Evolutionary conservation across 441 rosid genomes (phyloP), one percentile per base, ranked within the genome.

Genomic region (Melastoma candidum): DNA sequence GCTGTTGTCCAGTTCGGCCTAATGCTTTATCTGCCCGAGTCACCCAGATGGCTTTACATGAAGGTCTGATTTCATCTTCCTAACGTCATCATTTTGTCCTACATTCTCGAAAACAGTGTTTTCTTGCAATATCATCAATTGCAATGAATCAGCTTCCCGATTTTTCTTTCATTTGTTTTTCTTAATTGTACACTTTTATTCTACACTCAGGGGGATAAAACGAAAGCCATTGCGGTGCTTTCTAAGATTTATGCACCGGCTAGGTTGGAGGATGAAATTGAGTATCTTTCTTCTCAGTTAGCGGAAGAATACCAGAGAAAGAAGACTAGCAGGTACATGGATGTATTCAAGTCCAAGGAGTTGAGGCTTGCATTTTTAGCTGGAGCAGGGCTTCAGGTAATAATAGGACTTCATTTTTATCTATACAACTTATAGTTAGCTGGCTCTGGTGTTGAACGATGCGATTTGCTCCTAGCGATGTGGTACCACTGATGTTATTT

Each of bases 371-470:
- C 98, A 3, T 85, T 92, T 66, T 39, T 92, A 11, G 89, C 96
- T 1, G 98, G 98, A 22, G 97, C 90, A 24, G 98, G 98, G 59
- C 98, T 92, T 63, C 98, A 85, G 90, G 98, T 90, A 76, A 64
- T 61, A 67, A 56, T 26, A 29, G 14, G 27, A 7, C 36, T 29
- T 52, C 4, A 1, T 17, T 52, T 52, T 17, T 17, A 17, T 17
- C 22, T 17, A 17, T 17, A 17, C 22, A 29, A 29, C 36, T 29
- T 36, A 4, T 9, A 4, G 7, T 36, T 6, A 6, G 41, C 41
- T 36, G 8, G 6, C 8, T 36, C 41, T 36, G 41, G 8, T 9
- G 41, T 36, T 6, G 41, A 36, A 1, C 1, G 41, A 4, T 36
- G 10, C 41, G 8, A 36, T 36, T 36, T 36, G 41, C 41, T 36